Conservation (phyloP, 495 filamentous ascomycete species). For the Talaromyces liani region DNA sequence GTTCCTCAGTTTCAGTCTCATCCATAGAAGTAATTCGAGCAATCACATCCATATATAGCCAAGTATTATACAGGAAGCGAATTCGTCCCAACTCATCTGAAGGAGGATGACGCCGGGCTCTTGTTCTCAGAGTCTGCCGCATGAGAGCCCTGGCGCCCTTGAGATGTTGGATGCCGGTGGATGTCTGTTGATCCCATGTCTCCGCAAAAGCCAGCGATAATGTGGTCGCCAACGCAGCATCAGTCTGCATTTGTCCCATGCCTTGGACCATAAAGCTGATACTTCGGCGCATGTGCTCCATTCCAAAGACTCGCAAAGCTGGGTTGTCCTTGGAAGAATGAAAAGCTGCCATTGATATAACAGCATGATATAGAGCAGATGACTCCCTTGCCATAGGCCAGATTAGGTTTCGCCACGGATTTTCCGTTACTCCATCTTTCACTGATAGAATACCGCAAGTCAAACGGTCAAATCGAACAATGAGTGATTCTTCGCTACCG, state of each 20-base stretch:
- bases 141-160: slow-evolving; percentile 62
- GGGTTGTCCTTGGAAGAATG: slow-evolving; percentile 57
- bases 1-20: slow-evolving; percentile 46
- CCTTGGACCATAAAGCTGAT: slow-evolving; percentile 50
- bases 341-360: slow-evolving; percentile 69
- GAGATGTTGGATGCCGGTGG: slow-evolving; percentile 68
- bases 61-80: slow-evolving; percentile 69
- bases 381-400: slow-evolving; percentile 64
- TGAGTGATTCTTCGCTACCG: slow-evolving; percentile 56
- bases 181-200: slow-evolving; percentile 69
- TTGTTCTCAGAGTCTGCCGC: slow-evolving; percentile 44
- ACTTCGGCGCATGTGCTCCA: slow-evolving; percentile 66
- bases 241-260: slow-evolving; percentile 53
- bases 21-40: slow-evolving; percentile 63
- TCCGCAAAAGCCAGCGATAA: slow-evolving; percentile 70
- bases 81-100: slow-evolving; percentile 47
- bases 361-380: slow-evolving; percentile 66
- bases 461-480: slow-evolving; percentile 58
- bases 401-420: slow-evolving; percentile 69
- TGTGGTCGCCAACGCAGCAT: slow-evolving; percentile 67
- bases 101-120: slow-evolving; percentile 22
- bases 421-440: slow-evolving; percentile 62
- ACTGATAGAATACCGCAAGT: slow-evolving; percentile 75
- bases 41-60: slow-evolving; percentile 79
- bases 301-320: slow-evolving; percentile 53